Base-by-base conservation (phyloP, 1,284 basidiomycete species). In the Cutaneotrichosporon sp. region DNA sequence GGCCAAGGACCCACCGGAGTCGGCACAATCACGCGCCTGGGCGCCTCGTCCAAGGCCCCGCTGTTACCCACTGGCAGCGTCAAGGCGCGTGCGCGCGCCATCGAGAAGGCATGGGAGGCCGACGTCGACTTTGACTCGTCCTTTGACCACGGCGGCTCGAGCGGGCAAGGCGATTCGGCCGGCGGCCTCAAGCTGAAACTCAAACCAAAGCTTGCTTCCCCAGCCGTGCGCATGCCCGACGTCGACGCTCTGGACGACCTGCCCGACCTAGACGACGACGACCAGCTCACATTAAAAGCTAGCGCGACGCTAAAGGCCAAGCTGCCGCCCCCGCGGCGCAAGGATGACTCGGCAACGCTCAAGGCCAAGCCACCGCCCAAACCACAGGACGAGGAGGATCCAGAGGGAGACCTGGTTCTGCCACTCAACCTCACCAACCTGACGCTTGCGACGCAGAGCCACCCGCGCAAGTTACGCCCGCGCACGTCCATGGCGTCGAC, bases 251-350 rank as follows among this genome's bases (percentile, higher is more conserved):
- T 70, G 30, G 70, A 73, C 53, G 67, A 66, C 37, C 56, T 73
- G 9, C 39, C 65, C 21, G 65, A 68, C 37, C 52, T 68, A 9
- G 64, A 65, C n/a, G 66, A 71, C n/a, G 68, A 67, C 15, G 58
- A 69, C 39, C 64, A 73, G 44, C 66, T 63, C 14, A 73, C 72
- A 1, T 49, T 75, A 36, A 72, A 70, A 57, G 72, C 70, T 9
- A 65, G 68, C 9, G 66, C 65, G 1, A 69, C 68, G 8, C 55
- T 71, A 49, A 71, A 69, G 61, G 72, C 69, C 13, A 59, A 68
- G 53, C 53, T 73, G 13, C 71, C 70, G 1, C 68, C 66, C 12
- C 54, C 59, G 15, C n/a, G 44, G 21, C 54, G 52, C 41, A 35
- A 49, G 43, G 44, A 51, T 44, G 54, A 37, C 41, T 22, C 40